Evolutionary conservation across 2,329 filamentous ascomycete species (phyloP).

Genomic region (Helotiales sp.): DNA sequence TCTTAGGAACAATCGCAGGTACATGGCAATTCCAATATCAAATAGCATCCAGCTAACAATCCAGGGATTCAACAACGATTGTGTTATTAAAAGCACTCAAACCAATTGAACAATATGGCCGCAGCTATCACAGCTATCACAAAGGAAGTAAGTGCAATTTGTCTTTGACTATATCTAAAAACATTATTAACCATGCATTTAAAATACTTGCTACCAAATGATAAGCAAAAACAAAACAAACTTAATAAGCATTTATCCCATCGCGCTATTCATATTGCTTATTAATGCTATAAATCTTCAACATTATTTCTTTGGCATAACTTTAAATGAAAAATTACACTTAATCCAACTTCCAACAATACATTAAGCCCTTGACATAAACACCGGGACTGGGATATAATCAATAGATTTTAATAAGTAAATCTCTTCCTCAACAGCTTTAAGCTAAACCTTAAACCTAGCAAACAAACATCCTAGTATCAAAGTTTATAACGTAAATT

Average conservation of each 20-base stretch:
- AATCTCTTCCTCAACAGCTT: not conserved
- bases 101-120: not conserved
- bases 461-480: not conserved
- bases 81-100: not conserved
- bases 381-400: too few relatives aligned
- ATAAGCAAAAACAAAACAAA: not conserved
- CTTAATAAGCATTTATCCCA: not conserved
- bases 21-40: not conserved
- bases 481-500: not conserved
- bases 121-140: not conserved
- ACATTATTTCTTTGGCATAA: not conserved
- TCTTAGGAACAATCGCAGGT: not conserved
- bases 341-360: not conserved
- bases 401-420: not conserved
- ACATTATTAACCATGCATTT: not conserved
- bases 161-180: not conserved
- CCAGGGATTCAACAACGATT: not conserved
- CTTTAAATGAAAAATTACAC: not conserved
- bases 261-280: not conserved
- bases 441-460: not conserved
- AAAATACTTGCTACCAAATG: slow-evolving; percentile 1
- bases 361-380: slow-evolving; percentile 1
- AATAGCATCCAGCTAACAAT: not conserved
- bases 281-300: too few relatives aligned
- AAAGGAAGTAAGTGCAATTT: not conserved